phyloP scores from a whole-genome alignment of 257 asterid genomes.

The Gentiana straminea region DNA sequence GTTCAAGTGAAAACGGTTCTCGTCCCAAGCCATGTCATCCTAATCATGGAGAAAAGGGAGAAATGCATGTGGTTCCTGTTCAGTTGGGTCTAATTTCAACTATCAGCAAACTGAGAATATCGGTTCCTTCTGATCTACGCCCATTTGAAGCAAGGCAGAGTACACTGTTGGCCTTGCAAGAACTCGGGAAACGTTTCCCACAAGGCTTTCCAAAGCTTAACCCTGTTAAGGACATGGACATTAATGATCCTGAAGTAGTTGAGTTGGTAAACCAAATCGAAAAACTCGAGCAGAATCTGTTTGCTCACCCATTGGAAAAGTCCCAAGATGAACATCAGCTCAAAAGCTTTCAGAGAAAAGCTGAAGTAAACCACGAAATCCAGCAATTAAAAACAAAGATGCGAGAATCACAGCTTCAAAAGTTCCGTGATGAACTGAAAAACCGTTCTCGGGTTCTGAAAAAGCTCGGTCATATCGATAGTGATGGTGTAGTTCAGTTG shows the following conservation, averaged over 20 bases:
- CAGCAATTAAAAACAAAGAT: conserved; percentile 84
- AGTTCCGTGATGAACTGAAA: conserved; percentile 91
- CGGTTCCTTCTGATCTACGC: conserved; percentile 82
- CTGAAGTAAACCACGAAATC: conserved; percentile 93
- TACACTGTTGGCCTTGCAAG: conserved; percentile 72
- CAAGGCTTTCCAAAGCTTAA: conserved; percentile 90
- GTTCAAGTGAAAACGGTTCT: conserved; percentile 60
- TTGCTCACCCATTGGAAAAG: conserved; percentile 69
- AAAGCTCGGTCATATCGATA: conserved; percentile 84
- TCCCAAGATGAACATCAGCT: conserved; percentile 78
- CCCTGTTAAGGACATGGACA: conserved; percentile 89
- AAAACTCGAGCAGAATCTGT: too few species aligned
- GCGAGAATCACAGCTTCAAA: conserved; percentile 99
- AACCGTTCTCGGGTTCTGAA: conserved; percentile 89
- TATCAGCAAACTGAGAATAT: conserved; percentile 70
- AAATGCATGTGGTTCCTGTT: conserved; percentile 99
- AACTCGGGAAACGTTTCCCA: conserved; percentile 84
- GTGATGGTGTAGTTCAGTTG: conserved; percentile 82
- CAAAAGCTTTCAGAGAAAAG: conserved; percentile 78
- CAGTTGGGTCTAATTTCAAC: conserved; percentile 87
- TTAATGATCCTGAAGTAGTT: conserved; percentile 72
- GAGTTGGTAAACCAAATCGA: conserved; percentile 42
- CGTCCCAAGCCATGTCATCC: conserved; percentile 91
- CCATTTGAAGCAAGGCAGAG: conserved; percentile 87
- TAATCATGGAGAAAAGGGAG: conserved; percentile 85